A percentile compares a stretch with the other conserved stretches of the same genome.
phyloP scores from a whole-genome alignment of 805 yeast genomes.

The Yarrowia sp. region DNA sequence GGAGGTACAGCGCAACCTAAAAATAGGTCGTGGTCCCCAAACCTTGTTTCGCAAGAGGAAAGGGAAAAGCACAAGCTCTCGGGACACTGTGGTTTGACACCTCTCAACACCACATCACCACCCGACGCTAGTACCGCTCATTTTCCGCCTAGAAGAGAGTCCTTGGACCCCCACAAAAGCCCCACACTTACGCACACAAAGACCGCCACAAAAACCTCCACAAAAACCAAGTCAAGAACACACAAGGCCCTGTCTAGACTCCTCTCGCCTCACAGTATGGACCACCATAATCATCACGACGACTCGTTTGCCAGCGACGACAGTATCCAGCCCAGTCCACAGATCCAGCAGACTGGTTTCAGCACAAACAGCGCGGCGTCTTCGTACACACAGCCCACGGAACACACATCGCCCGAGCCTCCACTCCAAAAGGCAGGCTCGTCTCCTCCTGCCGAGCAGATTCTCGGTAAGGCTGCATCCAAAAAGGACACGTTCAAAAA shows the following conservation, averaged over 20 bases:
- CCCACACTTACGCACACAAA: background rate
- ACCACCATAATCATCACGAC: background rate
- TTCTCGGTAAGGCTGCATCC: slow-evolving; percentile 17
- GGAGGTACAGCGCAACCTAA: slow-evolving; percentile 33
- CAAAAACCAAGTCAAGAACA: too few species aligned
- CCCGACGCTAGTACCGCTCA: too few species aligned
- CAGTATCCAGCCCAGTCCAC: slow-evolving; percentile 41
- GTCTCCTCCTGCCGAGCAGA: slow-evolving; percentile 31
- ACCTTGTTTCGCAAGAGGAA: slow-evolving; percentile 22
- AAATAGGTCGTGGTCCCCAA: slow-evolving; percentile 15
- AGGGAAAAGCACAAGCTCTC: slow-evolving; percentile 15
- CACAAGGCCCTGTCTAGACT: too few species aligned
- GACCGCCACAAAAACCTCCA: background rate
- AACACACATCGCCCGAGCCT: slow-evolving; percentile 31
- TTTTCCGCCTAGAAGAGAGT: background rate
- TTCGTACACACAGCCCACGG: slow-evolving; percentile 25
- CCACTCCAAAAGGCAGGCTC: slow-evolving; percentile 19
- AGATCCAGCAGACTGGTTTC: slow-evolving; percentile 22
- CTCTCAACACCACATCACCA: slow-evolving; percentile 7
- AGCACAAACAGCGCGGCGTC: slow-evolving; percentile 13
- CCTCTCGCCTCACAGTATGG: background rate
- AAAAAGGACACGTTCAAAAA: slow-evolving; percentile 27
- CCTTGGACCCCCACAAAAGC: background rate
- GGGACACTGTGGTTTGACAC: background rate
- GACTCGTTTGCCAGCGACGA: slow-evolving; percentile 28